A percentile compares a stretch with the other conserved stretches of the same genome.
phyloP scores from a whole-genome alignment of 305 asterid species.

The Fraxinus angustifolia region DNA sequence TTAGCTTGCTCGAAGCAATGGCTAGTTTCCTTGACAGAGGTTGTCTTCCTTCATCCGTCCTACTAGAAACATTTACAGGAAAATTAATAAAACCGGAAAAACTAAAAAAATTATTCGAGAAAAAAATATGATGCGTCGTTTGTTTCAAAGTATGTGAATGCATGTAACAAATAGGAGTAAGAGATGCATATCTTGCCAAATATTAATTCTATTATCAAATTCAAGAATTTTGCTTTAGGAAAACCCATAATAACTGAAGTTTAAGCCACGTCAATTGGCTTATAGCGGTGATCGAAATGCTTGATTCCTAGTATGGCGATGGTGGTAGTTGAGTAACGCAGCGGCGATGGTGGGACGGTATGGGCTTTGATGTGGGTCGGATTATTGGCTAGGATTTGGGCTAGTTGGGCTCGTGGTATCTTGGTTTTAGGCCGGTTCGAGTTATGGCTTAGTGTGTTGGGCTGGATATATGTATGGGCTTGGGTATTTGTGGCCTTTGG shows the following conservation, averaged over 20 bases:
- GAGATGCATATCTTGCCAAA: background rate
- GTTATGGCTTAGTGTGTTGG: background rate
- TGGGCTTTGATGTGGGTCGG: background rate
- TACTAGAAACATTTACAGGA: background rate
- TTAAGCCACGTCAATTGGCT: background rate
- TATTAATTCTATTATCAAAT: background rate
- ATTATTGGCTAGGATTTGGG: background rate
- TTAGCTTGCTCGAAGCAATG: conserved; percentile 16
- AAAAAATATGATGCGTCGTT: background rate
- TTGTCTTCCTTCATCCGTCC: conserved; percentile 21
- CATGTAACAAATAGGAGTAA: background rate
- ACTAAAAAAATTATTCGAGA: background rate
- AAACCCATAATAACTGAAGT: background rate
- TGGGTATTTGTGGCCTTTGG: background rate
- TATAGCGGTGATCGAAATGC: background rate
- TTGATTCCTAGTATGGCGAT: background rate
- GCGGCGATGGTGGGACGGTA: background rate
- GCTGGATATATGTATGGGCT: background rate
- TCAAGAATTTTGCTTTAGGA: background rate
- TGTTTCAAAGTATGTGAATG: background rate
- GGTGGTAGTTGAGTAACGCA: background rate
- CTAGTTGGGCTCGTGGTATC: background rate
- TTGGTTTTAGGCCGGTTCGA: background rate
- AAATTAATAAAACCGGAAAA: background rate
- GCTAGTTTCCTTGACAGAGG: conserved; percentile 18